Evolutionary conservation across 345 rosid genomes (phyloP), one percentile per base, ranked within the genome.

Genomic region (Boechera divaricarpa): DNA sequence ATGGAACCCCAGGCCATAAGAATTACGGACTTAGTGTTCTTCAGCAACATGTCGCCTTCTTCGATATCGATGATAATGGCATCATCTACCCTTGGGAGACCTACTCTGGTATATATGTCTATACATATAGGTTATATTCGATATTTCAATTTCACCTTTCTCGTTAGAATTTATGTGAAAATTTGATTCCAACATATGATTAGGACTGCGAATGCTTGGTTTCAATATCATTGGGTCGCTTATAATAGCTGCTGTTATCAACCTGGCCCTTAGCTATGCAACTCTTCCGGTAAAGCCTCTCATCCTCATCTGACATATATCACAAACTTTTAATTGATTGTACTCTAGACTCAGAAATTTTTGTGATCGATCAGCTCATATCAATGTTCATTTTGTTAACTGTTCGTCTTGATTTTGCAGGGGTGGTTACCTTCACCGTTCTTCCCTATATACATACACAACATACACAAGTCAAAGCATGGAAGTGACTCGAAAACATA

Each of bases 81-180:
- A 92, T 95, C 67, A 61, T 95, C 64, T 95, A 95, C 51, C 98
- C 99, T n/a, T 91, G 96, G 99, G 99, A 92, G 80, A 95, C 98
- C 67, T 95, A 86, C 69, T 35, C 82, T 51, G 94, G 99, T 91
- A 53, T 45, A 29, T 12, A 21, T 12, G 10, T 44, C 39, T 41
- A 15, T 10, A 47, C 21, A 41, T 39, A 38, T 60, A 32, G 29
- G 41, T 16, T 71, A 33, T 5, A 18, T 10, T 56, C 6, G 1
- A 33, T 62, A 3, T 69, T 42, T 52, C 15, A 44, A 0, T 32
- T 33, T 62, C 51, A 21, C 42, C 1, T 21, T 11, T 69, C 15
- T 21, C 15, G 8, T 74, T 57, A 33, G 52, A 32, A 6, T 21
- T 16, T 38, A 10, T 54, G 13, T 51, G 36, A 39, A 10, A 9